These are phyloP conservation scores for Entomortierella beljakovae DNA, from an alignment of 192 early-diverging fungal genomes.

Conservation along the genomic window DNA sequence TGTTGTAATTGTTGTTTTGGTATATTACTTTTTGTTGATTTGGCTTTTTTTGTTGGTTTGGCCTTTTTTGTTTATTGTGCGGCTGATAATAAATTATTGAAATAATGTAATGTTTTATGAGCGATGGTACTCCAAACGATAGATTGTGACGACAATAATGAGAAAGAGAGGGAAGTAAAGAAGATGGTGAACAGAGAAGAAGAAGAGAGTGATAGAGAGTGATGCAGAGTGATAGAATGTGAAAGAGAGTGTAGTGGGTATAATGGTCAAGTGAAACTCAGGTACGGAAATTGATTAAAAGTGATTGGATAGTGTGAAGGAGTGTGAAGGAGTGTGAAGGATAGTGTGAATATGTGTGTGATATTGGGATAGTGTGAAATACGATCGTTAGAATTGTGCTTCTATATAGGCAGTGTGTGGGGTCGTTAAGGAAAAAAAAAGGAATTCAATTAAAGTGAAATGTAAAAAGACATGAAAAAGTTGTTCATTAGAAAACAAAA, in stretches of 20 bases:
- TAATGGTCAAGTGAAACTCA: neutral
- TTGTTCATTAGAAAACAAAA: constrained; percentile 8
- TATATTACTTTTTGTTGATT: no score
- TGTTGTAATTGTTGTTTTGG: no score
- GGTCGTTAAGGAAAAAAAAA: neutral
- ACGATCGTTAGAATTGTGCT: constrained; percentile 3
- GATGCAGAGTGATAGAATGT: neutral
- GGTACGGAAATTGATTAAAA: neutral
- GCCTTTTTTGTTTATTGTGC: no score
- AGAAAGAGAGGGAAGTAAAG: neutral
- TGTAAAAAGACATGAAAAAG: neutral
- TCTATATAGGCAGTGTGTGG: neutral
- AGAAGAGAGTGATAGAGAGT: neutral
- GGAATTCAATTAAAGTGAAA: neutral
- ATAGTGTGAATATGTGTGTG: neutral
- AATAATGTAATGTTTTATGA: no score
- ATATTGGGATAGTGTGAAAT: neutral
- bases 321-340: constrained; percentile 8
- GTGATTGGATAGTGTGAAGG: neutral
- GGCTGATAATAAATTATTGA: no score
- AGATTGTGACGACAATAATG: no score
- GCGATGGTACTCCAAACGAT: no score
- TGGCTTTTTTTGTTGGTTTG: no score
- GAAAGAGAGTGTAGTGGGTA: neutral
- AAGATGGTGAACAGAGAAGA: neutral